phyloP scores from a whole-genome alignment of 371 early-diverging fungal species.

The Phascolomyces articulosus region DNA sequence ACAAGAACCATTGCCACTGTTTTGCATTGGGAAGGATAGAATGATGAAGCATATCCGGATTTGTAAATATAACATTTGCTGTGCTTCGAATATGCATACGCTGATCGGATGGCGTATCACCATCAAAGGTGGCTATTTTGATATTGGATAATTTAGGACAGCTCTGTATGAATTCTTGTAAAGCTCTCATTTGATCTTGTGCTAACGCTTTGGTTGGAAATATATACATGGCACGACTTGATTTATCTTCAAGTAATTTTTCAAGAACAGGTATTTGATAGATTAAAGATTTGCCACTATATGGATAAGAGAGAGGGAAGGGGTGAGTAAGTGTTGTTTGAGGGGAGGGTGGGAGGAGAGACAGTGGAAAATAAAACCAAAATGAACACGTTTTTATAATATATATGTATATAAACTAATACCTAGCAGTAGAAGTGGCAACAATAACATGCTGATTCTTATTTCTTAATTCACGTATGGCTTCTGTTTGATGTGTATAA shows the following conservation, averaged over 20 bases:
- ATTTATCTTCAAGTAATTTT: constrained; percentile 39
- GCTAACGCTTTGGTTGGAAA: constrained; percentile 83
- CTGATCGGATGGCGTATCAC: constrained; percentile 48
- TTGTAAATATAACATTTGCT: constrained; percentile 73
- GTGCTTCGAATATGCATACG: constrained; percentile 51
- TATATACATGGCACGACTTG: constrained; percentile 56
- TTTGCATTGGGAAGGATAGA: constrained; percentile 65
- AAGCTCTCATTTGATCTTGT: constrained; percentile 72
- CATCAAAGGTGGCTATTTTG: constrained; percentile 43
- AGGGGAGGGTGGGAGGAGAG: no score
- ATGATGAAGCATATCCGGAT: constrained; percentile 84
- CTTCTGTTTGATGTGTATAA: constrained; percentile 74
- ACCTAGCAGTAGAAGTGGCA: constrained; percentile 74
- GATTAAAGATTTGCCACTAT: constrained; percentile 80
- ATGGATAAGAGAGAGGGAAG: neutral
- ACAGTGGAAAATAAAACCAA: no score
- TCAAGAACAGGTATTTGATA: constrained; percentile 75
- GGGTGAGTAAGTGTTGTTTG: neutral
- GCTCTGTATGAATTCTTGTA: constrained; percentile 37
- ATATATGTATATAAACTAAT: neutral
- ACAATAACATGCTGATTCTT: constrained; percentile 60
- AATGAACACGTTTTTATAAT: neutral
- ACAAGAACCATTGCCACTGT: constrained; percentile 62
- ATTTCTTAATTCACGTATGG: constrained; percentile 49
- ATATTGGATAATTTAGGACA: constrained; percentile 20